phyloP scores from a whole-genome alignment of 208 protist species.

The Trypanosoma brucei region DNA sequence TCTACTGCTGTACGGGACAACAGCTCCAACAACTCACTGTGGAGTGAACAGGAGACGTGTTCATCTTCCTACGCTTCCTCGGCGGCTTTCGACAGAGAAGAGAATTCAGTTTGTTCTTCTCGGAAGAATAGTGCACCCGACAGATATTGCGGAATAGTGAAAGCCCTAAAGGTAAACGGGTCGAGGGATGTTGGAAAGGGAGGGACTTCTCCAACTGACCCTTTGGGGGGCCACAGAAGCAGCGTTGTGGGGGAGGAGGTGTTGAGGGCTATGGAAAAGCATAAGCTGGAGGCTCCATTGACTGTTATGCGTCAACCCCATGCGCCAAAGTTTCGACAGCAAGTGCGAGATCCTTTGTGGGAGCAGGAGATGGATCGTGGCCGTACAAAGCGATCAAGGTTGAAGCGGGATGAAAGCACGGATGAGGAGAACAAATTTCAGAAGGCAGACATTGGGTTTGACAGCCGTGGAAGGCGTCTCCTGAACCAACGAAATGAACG shows the following conservation, averaged over 20 bases:
- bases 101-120: too few relatives aligned
- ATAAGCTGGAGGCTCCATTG: conserved; percentile 27
- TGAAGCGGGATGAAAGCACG: conserved; percentile 26
- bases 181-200: too few relatives aligned
- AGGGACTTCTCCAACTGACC: not conserved
- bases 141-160: too few relatives aligned
- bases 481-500: not conserved
- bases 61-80: too few relatives aligned
- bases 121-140: too few relatives aligned
- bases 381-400: conserved; percentile 65
- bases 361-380: conserved; percentile 87
- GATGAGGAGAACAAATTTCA: conserved; percentile 26
- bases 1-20: too few relatives aligned
- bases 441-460: conserved; percentile 20
- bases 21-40: too few relatives aligned
- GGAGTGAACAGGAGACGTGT: too few relatives aligned
- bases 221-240: not conserved
- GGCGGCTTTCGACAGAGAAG: too few relatives aligned
- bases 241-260: conserved; percentile 33
- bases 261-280: conserved; percentile 35
- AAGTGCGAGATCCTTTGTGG: conserved; percentile 71
- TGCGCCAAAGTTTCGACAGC: conserved; percentile 74
- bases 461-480: conserved; percentile 25
- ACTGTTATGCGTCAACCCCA: conserved; percentile 41
- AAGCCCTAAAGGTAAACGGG: too few relatives aligned